Evolutionary conservation across 345 rosid species (phyloP).

Genomic region (sweet orange (Citrus sinensis)): DNA sequence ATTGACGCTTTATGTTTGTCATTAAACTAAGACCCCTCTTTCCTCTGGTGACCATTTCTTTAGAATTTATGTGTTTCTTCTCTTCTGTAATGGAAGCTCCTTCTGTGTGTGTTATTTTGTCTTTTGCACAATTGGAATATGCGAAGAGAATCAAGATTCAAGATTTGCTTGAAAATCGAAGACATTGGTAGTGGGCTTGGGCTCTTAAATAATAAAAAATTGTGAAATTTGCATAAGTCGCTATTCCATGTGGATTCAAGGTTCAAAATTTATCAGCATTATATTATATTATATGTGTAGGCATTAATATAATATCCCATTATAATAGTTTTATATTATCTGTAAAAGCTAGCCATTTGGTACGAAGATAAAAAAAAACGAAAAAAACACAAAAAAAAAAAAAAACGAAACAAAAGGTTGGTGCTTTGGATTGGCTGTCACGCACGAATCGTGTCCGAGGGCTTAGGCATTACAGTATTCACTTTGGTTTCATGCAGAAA

Average conservation of each 20-base stretch:
- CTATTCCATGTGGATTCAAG: background rate
- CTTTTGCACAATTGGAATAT: slow-evolving; percentile 10
- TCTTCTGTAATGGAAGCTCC: slow-evolving; percentile 4
- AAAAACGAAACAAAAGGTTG: too few species aligned
- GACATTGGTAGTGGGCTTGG: background rate
- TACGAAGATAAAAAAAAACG: too few species aligned
- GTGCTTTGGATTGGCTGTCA: slow-evolving; percentile 17
- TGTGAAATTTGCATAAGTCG: background rate
- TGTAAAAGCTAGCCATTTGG: background rate
- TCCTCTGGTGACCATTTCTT: background rate
- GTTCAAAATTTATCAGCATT: background rate
- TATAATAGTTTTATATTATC: slow-evolving; percentile 2
- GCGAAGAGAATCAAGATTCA: slow-evolving; percentile 1
- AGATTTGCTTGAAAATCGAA: background rate
- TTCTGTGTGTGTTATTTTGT: background rate
- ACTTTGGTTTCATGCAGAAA: background rate
- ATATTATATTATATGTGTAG: background rate
- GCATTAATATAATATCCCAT: background rate
- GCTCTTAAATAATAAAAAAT: background rate
- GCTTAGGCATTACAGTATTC: background rate
- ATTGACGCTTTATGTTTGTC: slow-evolving; percentile 25
- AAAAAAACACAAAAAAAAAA: too few species aligned
- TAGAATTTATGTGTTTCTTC: background rate
- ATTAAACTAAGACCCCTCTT: background rate
- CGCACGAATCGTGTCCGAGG: background rate